Conservation (phyloP, 371 early-diverging fungal genomes). For the Rhizomucor pusillus region DNA sequence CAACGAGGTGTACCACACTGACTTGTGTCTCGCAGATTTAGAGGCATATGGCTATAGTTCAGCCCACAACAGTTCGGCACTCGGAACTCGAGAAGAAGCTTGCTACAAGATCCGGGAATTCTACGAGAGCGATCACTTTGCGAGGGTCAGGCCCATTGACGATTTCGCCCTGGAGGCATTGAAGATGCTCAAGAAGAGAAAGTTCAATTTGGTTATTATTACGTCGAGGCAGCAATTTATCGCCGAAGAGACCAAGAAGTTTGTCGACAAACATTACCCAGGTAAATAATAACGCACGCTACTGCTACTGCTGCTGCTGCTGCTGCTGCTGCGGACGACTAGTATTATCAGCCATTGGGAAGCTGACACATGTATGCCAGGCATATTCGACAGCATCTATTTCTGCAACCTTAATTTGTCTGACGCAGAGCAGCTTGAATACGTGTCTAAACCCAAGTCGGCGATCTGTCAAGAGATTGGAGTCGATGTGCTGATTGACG, state of each 20-base stretch:
- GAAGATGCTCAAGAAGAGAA: slow-evolving; percentile 49
- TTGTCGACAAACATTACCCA: slow-evolving; percentile 26
- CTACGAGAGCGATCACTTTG: slow-evolving; percentile 47
- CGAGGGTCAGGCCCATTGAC: slow-evolving; percentile 42
- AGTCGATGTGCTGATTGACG: slow-evolving; percentile 51
- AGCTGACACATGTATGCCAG: slow-evolving; percentile 5
- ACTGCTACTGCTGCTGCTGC: too few species aligned
- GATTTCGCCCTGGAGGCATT: slow-evolving; percentile 53
- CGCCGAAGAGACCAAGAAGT: slow-evolving; percentile 42
- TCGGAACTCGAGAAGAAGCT: slow-evolving; percentile 49
- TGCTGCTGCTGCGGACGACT: too few species aligned
- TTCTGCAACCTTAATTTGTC: slow-evolving; percentile 51
- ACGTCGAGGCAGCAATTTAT: slow-evolving; percentile 56
- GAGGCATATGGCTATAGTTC: slow-evolving; percentile 41
- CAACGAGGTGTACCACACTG: slow-evolving; percentile 42
- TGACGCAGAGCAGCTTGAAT: slow-evolving; percentile 42
- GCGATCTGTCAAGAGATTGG: slow-evolving; percentile 51
- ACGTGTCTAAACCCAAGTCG: slow-evolving; percentile 50
- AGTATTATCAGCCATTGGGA: too few species aligned
- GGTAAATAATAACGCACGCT: slow-evolving; percentile 12
- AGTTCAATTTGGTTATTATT: slow-evolving; percentile 48
- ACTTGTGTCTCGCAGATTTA: slow-evolving; percentile 39
- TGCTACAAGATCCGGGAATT: slow-evolving; percentile 48
- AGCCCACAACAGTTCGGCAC: slow-evolving; percentile 51
- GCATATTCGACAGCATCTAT: slow-evolving; percentile 51